These are phyloP conservation scores for Fragaria iinumae DNA, from an alignment of 306 rosid species.

Conservation along the genomic window DNA sequence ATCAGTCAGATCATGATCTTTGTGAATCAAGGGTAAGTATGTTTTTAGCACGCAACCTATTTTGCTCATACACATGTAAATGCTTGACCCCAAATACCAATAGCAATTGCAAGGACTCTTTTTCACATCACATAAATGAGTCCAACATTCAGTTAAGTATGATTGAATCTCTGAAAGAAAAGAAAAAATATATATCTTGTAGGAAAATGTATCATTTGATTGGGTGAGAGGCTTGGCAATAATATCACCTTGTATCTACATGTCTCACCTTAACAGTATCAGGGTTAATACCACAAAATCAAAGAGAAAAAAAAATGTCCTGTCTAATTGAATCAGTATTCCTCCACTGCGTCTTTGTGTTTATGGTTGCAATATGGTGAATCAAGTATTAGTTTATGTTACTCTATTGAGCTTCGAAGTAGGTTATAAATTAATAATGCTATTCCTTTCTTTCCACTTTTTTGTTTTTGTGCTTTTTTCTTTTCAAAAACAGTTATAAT, in stretches of 20 bases:
- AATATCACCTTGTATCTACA: background rate
- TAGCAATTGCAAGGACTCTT: background rate
- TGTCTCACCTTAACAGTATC: background rate
- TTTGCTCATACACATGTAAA: conserved; percentile 3
- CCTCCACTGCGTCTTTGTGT: background rate
- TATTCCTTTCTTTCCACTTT: background rate
- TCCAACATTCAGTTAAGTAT: background rate
- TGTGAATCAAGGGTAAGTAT: conserved; percentile 77
- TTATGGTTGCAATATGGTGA: conserved; percentile 4
- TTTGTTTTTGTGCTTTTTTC: too few relatives aligned
- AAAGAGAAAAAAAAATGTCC: background rate
- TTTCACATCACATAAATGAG: background rate
- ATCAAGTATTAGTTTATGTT: background rate
- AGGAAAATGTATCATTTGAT: background rate
- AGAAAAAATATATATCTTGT: background rate
- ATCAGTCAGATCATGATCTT: conserved; percentile 64
- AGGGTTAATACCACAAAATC: background rate
- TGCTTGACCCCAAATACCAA: background rate
- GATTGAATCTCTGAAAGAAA: background rate
- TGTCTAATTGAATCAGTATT: background rate
- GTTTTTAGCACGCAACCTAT: conserved; percentile 1
- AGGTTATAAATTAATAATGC: background rate
- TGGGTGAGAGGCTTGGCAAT: background rate
- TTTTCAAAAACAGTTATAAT: background rate
- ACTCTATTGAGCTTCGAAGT: background rate